A percentile compares a stretch with the other conserved stretches of the same genome.
Conservation (phyloP, 1,284 basidiomycete species). For the Coniophora puteana region DNA sequence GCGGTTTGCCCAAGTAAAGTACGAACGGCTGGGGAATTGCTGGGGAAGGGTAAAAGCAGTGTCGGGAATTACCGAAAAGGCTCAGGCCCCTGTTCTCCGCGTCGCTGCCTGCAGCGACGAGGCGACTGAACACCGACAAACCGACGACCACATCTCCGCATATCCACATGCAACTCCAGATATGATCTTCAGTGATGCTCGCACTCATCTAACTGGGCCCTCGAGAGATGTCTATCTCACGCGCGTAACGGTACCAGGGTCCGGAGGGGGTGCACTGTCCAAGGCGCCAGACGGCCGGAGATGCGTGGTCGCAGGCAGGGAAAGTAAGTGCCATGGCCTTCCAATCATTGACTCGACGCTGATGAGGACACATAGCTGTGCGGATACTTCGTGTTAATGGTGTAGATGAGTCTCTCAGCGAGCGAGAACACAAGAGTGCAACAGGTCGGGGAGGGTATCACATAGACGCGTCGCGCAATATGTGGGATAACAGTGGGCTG, state of each 20-base stretch:
- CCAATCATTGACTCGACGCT: constrained; percentile 11
- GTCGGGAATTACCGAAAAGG: no score
- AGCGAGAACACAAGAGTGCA: constrained; percentile 50
- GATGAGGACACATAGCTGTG: constrained; percentile 42
- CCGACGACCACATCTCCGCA: no score
- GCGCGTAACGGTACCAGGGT: constrained; percentile 41
- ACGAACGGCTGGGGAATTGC: no score
- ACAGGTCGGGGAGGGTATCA: constrained; percentile 57
- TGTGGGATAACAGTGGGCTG: constrained; percentile 69
- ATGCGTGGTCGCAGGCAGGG: constrained; percentile 70
- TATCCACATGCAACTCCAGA: no score
- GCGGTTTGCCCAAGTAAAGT: no score
- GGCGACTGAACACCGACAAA: no score
- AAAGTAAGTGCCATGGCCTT: constrained; percentile 45
- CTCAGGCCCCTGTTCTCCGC: no score
- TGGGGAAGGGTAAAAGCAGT: no score
- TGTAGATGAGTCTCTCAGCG: constrained; percentile 32
- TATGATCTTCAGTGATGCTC: no score
- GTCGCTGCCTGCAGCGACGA: no score
- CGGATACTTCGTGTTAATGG: constrained; percentile 59
- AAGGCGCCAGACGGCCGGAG: constrained; percentile 60
- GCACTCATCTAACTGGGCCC: no score
- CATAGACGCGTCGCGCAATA: constrained; percentile 64
- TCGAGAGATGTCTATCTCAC: no score
- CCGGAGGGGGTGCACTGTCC: constrained; percentile 63